These are phyloP conservation scores for Ganoderma sp. DNA, from an alignment of 1,284 basidiomycete species.

Conservation along the genomic window DNA sequence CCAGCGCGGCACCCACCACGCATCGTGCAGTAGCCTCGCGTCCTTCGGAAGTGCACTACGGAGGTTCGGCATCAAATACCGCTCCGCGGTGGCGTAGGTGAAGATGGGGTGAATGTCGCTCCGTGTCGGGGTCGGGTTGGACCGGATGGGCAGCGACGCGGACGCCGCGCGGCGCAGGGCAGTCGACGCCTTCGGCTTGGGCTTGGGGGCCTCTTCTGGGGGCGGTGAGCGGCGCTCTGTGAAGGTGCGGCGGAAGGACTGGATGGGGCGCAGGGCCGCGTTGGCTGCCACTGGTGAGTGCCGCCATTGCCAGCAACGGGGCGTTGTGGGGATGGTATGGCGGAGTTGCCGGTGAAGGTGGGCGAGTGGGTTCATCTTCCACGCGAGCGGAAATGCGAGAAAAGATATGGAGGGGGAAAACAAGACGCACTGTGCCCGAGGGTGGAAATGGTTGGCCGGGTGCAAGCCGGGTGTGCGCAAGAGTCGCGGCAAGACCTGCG, in stretches of 20 bases:
- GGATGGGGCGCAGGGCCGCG: not conserved
- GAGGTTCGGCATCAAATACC: conserved; percentile 67
- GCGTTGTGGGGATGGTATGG: conserved; percentile 13
- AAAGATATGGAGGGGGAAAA: no score
- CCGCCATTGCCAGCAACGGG: conserved; percentile 20
- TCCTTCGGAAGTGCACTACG: conserved; percentile 56
- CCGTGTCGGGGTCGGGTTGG: conserved; percentile 79
- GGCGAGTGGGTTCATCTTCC: conserved; percentile 23
- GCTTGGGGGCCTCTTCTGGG: conserved; percentile 38
- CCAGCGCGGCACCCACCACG: conserved; percentile 82
- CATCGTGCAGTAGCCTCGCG: conserved; percentile 67
- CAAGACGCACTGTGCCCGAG: not conserved
- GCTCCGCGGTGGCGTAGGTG: conserved; percentile 79
- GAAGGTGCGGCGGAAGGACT: conserved; percentile 21
- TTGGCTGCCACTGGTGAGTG: conserved; percentile 6
- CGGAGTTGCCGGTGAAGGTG: conserved; percentile 22
- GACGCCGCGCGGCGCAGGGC: conserved; percentile 72
- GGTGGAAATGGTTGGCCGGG: not conserved
- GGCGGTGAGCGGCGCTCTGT: conserved; percentile 17
- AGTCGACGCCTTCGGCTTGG: conserved; percentile 78
- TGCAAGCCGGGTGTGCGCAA: not conserved
- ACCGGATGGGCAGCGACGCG: conserved; percentile 77
- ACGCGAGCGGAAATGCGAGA: not conserved
- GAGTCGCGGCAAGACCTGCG: not conserved
- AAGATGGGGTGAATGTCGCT: conserved; percentile 75